Percentiles rank a stretch among this genome's conserved stretches.
Evolutionary conservation across 208 protist genomes (phyloP).

Genomic region (Sergeia podlipaevii): DNA sequence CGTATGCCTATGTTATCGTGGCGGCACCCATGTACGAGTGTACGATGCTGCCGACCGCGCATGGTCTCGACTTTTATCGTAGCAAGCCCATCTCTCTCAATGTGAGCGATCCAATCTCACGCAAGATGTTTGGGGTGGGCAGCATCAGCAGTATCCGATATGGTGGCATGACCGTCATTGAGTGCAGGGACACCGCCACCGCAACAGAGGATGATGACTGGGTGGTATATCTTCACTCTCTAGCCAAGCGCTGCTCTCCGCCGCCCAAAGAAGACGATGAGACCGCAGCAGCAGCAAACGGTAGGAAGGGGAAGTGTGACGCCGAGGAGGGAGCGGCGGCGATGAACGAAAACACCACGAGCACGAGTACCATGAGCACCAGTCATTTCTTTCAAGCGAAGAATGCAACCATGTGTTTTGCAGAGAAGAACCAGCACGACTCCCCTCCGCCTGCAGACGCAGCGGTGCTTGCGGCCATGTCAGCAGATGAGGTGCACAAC

Average conservation of each 20-base stretch:
- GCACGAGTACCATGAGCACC: neutral
- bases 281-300: neutral
- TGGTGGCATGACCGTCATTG: constrained; percentile 52
- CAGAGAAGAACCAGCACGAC: neutral
- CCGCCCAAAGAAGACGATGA: neutral
- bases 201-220: constrained; percentile 32
- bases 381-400: neutral
- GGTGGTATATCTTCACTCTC: constrained; percentile 21
- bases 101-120: constrained; percentile 28
- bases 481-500: constrained; percentile 11
- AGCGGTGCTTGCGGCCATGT: neutral
- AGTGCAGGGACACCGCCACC: constrained; percentile 43
- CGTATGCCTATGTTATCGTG: constrained; percentile 51
- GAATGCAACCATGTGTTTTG: neutral
- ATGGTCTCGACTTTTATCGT: constrained; percentile 25
- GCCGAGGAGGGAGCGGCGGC: neutral
- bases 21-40: constrained; percentile 65
- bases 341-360: neutral
- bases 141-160: constrained; percentile 55
- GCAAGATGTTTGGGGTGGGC: constrained; percentile 48
- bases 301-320: neutral
- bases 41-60: constrained; percentile 37
- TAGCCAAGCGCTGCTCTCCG: constrained; percentile 6
- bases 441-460: neutral
- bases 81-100: constrained; percentile 55